Base-by-base conservation (phyloP, 306 rosid species). In the barrel medic (Medicago truncatula) region DNA sequence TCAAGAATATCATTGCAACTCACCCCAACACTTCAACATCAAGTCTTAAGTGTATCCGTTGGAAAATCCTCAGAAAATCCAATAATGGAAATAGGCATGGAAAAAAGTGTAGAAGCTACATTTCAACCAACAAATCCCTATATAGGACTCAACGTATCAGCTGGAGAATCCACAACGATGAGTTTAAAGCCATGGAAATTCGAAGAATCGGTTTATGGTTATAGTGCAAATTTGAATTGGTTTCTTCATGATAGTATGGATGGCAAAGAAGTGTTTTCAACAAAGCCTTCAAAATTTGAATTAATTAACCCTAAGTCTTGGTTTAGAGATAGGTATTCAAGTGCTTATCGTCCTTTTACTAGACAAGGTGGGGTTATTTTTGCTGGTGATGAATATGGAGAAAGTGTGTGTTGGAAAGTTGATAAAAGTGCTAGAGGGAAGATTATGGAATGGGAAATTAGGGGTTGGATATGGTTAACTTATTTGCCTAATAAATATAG, bases 381-480 rank as follows among this genome's bases (percentile, higher is more conserved):
- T 75, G 99, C 97, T 0, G 86, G 93, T 1, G 99, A 95, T 71
- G 96, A 86, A 74, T 92, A 92, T 38, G 97, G 97, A 39, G 92
- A 89, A 54, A 83, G 91, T 16, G 93, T 90, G 8, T 56, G 88
- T 57, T 95, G 99, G 99, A 95, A 92, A 73, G 89, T 92, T 17
- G 93, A 92, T 49, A 91, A 81, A 64, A 44, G 78, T 52, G 90
- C 90, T n/a, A 0, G 79, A 20, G 97, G 97, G 52, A 90, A 66
- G 67, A 85, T 81, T 1, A 87, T 92, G 93, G 99, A 92, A 47
- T 95, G 97, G 97, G 97, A 92, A 71, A 82, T 95, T 2, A 88
- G 85, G 76, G 97, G 99, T 49, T 86, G 97, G 96, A 85, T 95
- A 23, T 95, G 97, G 97, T 72, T 95, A 28, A 92, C 99, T 0